Evolutionary conservation across 805 yeast species (phyloP), one percentile per base, ranked within the genome.

Genomic region (Pichia cephalocereana): DNA sequence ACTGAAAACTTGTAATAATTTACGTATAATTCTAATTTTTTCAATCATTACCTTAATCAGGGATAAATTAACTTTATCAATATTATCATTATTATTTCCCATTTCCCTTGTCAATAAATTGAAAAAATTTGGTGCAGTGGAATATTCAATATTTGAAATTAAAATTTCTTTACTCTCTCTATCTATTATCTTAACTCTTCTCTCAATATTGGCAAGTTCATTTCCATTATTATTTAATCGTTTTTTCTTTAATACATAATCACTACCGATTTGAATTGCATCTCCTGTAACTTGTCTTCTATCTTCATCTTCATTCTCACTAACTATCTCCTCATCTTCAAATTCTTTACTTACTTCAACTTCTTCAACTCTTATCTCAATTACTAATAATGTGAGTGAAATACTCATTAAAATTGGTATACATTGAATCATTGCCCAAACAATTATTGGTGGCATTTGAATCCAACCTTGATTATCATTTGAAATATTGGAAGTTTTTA

Each of bases 401-500:
- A 48, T 37, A 8, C 46, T 31, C 17, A 46, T 34, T n/a, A 48
- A 27, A 39, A 48, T 27, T 17, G 48, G 17, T 41, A 45, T 38
- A 11, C 39, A 43, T 34, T 48, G 51, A 6, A 32, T 23, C 36
- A 45, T 41, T 17, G 31, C 38, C 43, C 45, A 45, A 30, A 42
- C 61, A 2, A 40, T 26, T 8, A 48, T 39, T 19, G 17, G 6
- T 7, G 51, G 45, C 46, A 45, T 68, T 53, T 70, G 74, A 30
- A 64, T 48, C 75, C 75, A 70, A 1, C 63, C 64, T 50, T 69
- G 72, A n/a, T 70, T 69, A 17, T 58, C 48, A 6, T 54, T 45
- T 5, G 54, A 54, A 7, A 62, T 57, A 28, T 52, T 52, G 6
- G 57, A 52, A 4, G 51, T 47, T 18, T 54, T 53, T 15, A 49